A percentile compares a stretch with the other conserved stretches of the same genome.
Evolutionary conservation across 495 filamentous ascomycete genomes (phyloP).

Genomic region (Trichoderma virens): DNA sequence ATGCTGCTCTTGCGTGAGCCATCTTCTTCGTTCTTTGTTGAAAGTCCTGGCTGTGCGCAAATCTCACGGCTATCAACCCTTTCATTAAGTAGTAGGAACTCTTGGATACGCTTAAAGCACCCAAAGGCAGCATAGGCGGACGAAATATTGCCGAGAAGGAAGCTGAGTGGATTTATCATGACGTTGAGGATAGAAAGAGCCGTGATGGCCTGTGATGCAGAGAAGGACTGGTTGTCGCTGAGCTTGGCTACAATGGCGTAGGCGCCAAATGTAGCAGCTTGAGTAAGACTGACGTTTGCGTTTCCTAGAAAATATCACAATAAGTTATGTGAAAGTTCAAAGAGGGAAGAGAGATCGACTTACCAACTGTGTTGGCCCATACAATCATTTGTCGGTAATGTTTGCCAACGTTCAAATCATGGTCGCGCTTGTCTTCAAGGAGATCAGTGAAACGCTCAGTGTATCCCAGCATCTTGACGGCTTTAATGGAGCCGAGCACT

Average conservation of each 20-base stretch:
- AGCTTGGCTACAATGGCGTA: conserved; percentile 34
- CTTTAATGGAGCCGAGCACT: conserved; percentile 46
- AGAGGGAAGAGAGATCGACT: not conserved
- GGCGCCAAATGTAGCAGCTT: conserved; percentile 44
- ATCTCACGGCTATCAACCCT: not conserved
- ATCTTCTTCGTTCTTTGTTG: not conserved
- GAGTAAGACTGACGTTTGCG: conserved; percentile 14
- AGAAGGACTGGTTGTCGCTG: conserved; percentile 29
- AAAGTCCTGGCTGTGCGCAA: not conserved
- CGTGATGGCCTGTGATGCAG: conserved; percentile 40
- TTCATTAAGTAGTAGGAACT: conserved; percentile 29
- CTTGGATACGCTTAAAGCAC: conserved; percentile 48
- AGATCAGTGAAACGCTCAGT: conserved; percentile 26
- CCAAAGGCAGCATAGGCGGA: conserved; percentile 41
- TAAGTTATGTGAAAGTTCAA: not conserved
- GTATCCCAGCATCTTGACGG: conserved; percentile 48
- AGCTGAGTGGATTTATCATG: conserved; percentile 43
- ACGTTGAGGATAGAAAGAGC: conserved; percentile 48
- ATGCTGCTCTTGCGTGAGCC: not conserved
- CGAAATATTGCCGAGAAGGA: conserved; percentile 44
- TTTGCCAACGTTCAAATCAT: conserved; percentile 17
- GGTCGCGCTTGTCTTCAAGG: conserved; percentile 18
- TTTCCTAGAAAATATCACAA: not conserved
- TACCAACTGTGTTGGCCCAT: conserved; percentile 3
- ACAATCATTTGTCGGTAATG: conserved; percentile 12